Base-by-base conservation (phyloP, 305 asterid genomes). In the Ajuga reptans region DNA sequence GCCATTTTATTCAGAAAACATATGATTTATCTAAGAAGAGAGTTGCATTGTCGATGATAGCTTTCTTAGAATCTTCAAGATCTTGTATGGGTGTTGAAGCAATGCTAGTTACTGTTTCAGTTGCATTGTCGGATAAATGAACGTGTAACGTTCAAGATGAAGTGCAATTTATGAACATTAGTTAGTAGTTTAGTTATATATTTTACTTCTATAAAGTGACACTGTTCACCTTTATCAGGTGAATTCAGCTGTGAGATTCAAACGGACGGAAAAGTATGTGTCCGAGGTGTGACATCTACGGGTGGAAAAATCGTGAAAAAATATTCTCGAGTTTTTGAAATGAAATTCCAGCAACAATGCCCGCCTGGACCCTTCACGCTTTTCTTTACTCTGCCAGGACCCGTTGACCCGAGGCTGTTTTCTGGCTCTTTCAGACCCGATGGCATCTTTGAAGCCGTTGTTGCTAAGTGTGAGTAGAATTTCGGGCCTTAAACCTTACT, bases 351-450 rank as follows among this genome's bases (percentile, higher is more conserved):
- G 82, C 94, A 83, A 64, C 92, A 82, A 72, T 86, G 92, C 71
- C 86, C 89, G 3, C 88, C 96, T 6, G 96, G 98, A 65, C 88
- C 96, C 36, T 92, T 92, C 84, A 78, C 75, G 3, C 76, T 92
- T 53, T 87, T 77, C 73, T 92, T 92, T 81, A 76, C 72, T 9
- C 90, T 92, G 46, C 96, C 96, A 0, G 96, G 96, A 42, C 89
- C 95, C 17, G 96, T 92, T 50, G 96, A 92, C 75, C 96, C 96
- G 0, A 84, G 89, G 77, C 53, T 89, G 73, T 79, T 88, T 50
- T 45, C 81, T 43, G 91, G 91, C 69, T 71, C 53, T 67, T 89
- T 86, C 80, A 77, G 92, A 75, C 76, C 91, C 6, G 92, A 92
- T 74, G 96, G 96, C 66, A 83, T 88, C 73, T 85, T 92, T 11